Evolutionary conservation across 2,329 filamentous ascomycete genomes (phyloP).

Genomic region (Alternaria longipes): DNA sequence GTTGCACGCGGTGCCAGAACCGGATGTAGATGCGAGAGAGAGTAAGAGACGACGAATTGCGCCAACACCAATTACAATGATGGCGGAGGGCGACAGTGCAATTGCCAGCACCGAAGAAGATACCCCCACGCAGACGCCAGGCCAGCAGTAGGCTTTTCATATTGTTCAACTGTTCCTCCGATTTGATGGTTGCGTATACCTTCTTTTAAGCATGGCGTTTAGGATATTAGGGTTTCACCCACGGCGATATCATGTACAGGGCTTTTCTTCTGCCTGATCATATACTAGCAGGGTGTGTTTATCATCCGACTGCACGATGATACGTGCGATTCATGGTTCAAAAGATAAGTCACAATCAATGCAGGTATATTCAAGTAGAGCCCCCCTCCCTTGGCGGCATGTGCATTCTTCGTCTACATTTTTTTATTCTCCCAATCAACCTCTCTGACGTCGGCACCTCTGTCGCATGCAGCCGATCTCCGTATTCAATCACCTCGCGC

Average conservation of each 20-base stretch:
- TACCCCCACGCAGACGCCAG: conserved; percentile 34
- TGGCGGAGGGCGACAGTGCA: conserved; percentile 34
- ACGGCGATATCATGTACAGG: conserved; percentile 5
- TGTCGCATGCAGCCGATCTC: neutral
- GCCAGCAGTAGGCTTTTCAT: conserved; percentile 19
- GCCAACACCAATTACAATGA: conserved; percentile 54
- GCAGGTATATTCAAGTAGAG: neutral
- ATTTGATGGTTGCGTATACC: conserved; percentile 7
- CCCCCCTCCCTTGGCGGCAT: neutral
- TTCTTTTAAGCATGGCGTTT: conserved; percentile 33
- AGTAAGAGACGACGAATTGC: conserved; percentile 58
- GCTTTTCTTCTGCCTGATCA: conserved; percentile 6
- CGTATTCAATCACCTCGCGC: neutral
- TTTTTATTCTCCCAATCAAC: neutral
- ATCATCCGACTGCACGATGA: conserved; percentile 8
- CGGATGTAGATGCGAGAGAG: conserved; percentile 43
- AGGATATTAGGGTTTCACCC: conserved; percentile 18
- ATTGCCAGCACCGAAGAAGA: conserved; percentile 45
- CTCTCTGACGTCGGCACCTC: neutral
- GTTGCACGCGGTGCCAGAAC: conserved; percentile 48
- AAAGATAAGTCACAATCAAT: conserved; percentile 10
- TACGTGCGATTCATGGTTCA: conserved; percentile 12
- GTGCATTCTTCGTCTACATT: neutral
- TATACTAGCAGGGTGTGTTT: conserved; percentile 2
- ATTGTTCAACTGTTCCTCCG: conserved; percentile 7